phyloP scores from a whole-genome alignment of 225 moss, liverwort and hornwort species.

The Polytrichum formosum region DNA sequence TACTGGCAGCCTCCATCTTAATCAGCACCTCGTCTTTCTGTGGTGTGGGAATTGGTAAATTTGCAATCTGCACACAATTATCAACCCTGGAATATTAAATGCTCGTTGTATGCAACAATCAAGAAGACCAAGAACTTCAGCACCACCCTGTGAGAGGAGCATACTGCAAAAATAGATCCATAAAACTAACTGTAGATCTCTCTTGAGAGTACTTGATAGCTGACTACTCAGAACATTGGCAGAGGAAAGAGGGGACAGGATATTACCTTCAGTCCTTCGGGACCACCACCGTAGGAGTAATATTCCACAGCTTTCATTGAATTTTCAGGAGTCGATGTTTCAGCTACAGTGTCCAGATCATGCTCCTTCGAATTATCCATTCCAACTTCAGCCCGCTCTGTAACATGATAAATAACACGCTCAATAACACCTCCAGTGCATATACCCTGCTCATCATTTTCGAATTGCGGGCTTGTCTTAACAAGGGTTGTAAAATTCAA shows the following conservation, averaged over 20 bases:
- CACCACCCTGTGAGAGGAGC: not conserved
- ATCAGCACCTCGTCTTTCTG: constrained; percentile 37
- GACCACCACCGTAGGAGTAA: constrained; percentile 29
- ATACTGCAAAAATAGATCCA: not conserved
- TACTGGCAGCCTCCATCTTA: constrained; percentile 47
- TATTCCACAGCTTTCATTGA: constrained; percentile 41
- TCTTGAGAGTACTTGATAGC: too few relatives aligned
- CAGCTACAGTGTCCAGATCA: constrained; percentile 9
- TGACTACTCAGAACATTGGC: not conserved
- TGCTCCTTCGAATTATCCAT: not conserved
- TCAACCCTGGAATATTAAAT: not conserved
- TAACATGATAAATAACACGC: not conserved
- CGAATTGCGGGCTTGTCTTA: too few relatives aligned
- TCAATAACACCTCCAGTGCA: not conserved
- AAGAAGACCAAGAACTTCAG: not conserved
- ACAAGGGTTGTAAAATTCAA: too few relatives aligned
- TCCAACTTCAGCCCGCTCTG: constrained; percentile 5
- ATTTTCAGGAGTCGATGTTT: constrained; percentile 20
- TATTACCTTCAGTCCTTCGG: constrained; percentile 31
- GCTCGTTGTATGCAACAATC: not conserved
- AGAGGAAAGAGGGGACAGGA: not conserved
- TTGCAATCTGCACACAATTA: constrained; percentile 34
- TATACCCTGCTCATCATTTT: not conserved
- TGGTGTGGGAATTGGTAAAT: constrained; percentile 34
- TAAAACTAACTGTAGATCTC: too few relatives aligned